Base-by-base conservation (phyloP, 2,329 filamentous ascomycete genomes). In the Talaromyces sp. region DNA sequence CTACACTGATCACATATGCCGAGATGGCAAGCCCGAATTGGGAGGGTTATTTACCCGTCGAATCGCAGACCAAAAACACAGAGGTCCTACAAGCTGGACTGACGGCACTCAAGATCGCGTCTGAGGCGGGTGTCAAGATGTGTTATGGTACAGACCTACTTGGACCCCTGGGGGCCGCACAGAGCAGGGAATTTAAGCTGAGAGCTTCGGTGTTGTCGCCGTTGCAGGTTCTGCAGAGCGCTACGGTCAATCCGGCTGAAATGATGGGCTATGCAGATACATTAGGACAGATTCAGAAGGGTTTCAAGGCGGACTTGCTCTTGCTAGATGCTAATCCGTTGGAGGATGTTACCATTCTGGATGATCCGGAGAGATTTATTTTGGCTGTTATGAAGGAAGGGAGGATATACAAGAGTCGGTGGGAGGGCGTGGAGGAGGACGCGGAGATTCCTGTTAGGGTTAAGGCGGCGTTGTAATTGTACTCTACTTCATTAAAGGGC, bases 131-230 rank as follows among this genome's bases (percentile, higher is more conserved):
- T 0, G 82, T 86, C 0, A 81, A 76, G 0, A 81, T 86, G 44
- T 86, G 83, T 68, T 84, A 80, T 65, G 84, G 84, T 0, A 81
- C 81, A 0, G 83, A 85, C 70, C 74, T 85, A 7, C 75, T 86
- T 0, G 83, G 82, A 0, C 81, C 80, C 0, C 68, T 85, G 64
- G 75, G 77, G 7, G 68, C 75, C 14, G 77, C 77, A n/a, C 83
- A 85, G 70, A 79, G 76, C 0, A 74, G 75, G 37, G 82, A 84
- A 66, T 84, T 85, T 64, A 68, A 70, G 0, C 63, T 84, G 14
- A 75, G 82, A 9, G 73, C 75, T 3, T 67, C 77, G 63, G 79
- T 81, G 3, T 70, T 83, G 42, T 72, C 72, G 5, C 64, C 77
- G 2, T 52, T 78, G 25, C 76, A 80, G 39, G 75, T 84, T n/a